These are phyloP conservation scores for Musa acuminata DNA, from an alignment of 176 grass and related monocot genomes.

Conservation along the genomic window DNA sequence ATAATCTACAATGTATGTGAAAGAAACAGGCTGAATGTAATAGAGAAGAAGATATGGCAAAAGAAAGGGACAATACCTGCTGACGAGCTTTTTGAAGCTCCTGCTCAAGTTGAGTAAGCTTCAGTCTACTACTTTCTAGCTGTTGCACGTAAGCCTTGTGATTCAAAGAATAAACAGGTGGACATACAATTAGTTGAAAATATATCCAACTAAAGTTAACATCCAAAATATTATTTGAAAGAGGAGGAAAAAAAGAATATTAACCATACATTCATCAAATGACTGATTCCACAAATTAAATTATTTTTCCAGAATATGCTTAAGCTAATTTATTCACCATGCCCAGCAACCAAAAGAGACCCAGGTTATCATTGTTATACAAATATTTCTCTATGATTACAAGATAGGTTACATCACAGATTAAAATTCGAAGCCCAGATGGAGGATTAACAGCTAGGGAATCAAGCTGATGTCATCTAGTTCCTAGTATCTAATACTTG, in stretches of 20 bases:
- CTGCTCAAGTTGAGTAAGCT: slow-evolving; percentile 98
- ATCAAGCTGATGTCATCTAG: not conserved
- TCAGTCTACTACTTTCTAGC: slow-evolving; percentile 96
- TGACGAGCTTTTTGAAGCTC: slow-evolving; percentile 94
- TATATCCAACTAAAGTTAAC: not conserved
- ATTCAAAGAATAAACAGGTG: slow-evolving; percentile 12
- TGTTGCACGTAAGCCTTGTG: slow-evolving; percentile 96
- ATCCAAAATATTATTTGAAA: not conserved
- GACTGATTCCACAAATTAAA: not conserved
- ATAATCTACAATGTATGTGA: not conserved
- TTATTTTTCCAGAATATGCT: not conserved
- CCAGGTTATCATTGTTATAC: no score
- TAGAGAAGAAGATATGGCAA: not conserved
- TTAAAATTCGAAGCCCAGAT: not conserved
- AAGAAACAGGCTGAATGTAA: not conserved
- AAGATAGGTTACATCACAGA: not conserved
- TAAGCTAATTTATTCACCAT: no score
- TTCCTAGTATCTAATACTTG: not conserved
- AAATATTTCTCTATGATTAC: not conserved
- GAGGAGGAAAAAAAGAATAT: no score
- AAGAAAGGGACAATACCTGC: slow-evolving; percentile 32
- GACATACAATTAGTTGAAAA: not conserved
- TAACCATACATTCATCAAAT: no score
- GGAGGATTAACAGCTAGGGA: not conserved
- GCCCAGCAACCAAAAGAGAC: no score